Base-by-base conservation (phyloP, 345 rosid species). In the Punica granatum region DNA sequence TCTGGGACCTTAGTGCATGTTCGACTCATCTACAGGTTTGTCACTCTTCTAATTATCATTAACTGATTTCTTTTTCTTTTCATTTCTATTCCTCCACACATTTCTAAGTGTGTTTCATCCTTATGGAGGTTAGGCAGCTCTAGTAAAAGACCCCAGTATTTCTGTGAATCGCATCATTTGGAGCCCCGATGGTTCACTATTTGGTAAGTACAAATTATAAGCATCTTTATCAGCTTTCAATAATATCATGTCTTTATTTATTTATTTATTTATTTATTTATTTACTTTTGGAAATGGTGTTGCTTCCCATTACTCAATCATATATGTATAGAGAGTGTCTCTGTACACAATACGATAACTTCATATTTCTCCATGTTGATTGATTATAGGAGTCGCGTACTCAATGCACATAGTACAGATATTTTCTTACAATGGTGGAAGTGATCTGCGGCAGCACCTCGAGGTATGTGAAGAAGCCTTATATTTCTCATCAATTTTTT, bases 121-220 rank as follows among this genome's bases (percentile, higher is more conserved):
- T 42, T 72, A 31, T 68, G 64, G 59, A 30, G 63, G 6, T 70
- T 67, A 74, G 78, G 79, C 81, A 69, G 54, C 81, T 43, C 66
- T 76, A 41, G 77, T 25, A 48, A 87, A 76, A 63, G 86, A 85
- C 49, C 46, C 78, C 51, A 69, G 67, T 11, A 70, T 80, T 32
- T 83, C 90, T 67, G 89, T 88, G 68, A 83, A 70, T 48, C 85
- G 84, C 9, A 86, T 85, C 60, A 78, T 79, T n/a, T 87, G 92
- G 88, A 85, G 90, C 74, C 81, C 87, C 53, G 90, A 85, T 75
- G 92, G 90, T 73, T 77, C 61, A 26, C 82, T 83, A 72, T 75
- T 85, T 21, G 89, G 75, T 72, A 62, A 23, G 75, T 23, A 23
- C 21, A 63, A 19, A 21, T 23, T 7, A 23, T n/a, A 26, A 49